phyloP scores from a whole-genome alignment of 805 yeast species.

The Kazachstania taianensis region DNA sequence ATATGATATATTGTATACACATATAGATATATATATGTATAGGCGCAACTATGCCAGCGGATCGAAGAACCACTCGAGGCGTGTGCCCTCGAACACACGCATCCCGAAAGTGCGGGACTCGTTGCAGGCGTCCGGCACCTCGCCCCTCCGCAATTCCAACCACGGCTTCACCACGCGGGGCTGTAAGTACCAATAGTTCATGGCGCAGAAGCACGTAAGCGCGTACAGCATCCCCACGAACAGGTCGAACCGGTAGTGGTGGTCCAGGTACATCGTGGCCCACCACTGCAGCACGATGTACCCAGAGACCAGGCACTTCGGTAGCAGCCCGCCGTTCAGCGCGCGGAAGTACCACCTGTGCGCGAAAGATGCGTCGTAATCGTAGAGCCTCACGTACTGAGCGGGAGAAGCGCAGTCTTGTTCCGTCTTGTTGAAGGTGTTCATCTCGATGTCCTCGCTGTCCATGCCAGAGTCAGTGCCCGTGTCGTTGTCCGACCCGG shows the following conservation, averaged over 20 bases:
- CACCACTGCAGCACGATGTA: constrained; percentile 59
- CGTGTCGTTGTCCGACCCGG: not conserved
- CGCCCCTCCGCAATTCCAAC: constrained; percentile 27
- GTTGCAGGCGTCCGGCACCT: constrained; percentile 31
- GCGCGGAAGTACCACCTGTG: constrained; percentile 17
- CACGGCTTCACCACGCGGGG: constrained; percentile 27
- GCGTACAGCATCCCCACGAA: constrained; percentile 48
- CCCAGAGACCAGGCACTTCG: constrained; percentile 28
- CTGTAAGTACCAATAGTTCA: constrained; percentile 32
- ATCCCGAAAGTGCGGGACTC: constrained; percentile 49
- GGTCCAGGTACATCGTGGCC: constrained; percentile 66
- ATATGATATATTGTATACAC: no score
- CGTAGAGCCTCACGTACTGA: constrained; percentile 10
- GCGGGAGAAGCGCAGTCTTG: not conserved
- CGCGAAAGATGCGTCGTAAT: constrained; percentile 8
- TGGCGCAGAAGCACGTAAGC: constrained; percentile 32
- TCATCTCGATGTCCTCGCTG: not conserved
- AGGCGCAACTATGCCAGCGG: constrained; percentile 37
- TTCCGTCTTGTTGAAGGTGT: not conserved
- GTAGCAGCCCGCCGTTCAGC: constrained; percentile 20
- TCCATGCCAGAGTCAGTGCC: not conserved
- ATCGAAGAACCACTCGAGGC: constrained; percentile 43
- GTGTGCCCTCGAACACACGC: constrained; percentile 46
- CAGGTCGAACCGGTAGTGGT: constrained; percentile 59
- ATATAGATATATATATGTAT: no score